A percentile compares a stretch with the other conserved stretches of the same genome.
phyloP scores from a whole-genome alignment of 2,329 filamentous ascomycete species.

The Ophidiomyces ophidiicola region DNA sequence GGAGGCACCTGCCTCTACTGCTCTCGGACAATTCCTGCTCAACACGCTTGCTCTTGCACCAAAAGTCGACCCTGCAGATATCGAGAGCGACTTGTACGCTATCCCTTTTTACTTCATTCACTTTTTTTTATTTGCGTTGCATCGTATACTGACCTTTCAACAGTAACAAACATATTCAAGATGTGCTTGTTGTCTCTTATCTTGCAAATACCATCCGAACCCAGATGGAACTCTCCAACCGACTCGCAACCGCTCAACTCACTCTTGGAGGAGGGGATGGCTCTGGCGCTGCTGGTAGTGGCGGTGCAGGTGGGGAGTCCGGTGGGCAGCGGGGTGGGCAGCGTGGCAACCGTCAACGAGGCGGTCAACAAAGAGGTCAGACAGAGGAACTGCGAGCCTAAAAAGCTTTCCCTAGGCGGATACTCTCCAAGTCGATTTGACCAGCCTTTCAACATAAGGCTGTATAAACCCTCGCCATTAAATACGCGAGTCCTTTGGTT shows the following conservation, averaged over 20 bases:
- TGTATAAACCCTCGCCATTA: too few species aligned
- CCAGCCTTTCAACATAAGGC: neutral
- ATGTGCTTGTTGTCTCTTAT: constrained; percentile 96
- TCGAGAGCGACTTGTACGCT: constrained; percentile 82
- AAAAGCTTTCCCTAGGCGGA: neutral
- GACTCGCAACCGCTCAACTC: constrained; percentile 69
- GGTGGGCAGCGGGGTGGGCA: constrained; percentile 27
- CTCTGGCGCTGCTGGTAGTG: constrained; percentile 18
- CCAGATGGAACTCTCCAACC: constrained; percentile 95
- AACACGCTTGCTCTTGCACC: constrained; percentile 85
- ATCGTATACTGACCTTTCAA: constrained; percentile 23
- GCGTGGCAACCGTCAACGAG: constrained; percentile 35
- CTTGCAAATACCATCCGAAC: constrained; percentile 97
- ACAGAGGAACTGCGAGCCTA: constrained; percentile 30
- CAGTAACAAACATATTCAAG: constrained; percentile 97
- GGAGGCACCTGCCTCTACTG: constrained; percentile 79
- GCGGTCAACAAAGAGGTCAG: constrained; percentile 30
- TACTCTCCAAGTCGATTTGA: neutral
- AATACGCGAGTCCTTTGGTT: too few species aligned
- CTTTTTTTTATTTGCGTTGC: constrained; percentile 1
- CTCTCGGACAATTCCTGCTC: constrained; percentile 87
- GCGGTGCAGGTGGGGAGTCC: constrained; percentile 19
- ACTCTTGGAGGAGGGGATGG: constrained; percentile 42
- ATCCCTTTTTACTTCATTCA: constrained; percentile 2
- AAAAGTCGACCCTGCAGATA: constrained; percentile 80